A percentile compares a stretch with the other conserved stretches of the same genome.
Evolutionary conservation across 2,329 filamentous ascomycete genomes (phyloP).

Genomic region (Arthroderma sp.): DNA sequence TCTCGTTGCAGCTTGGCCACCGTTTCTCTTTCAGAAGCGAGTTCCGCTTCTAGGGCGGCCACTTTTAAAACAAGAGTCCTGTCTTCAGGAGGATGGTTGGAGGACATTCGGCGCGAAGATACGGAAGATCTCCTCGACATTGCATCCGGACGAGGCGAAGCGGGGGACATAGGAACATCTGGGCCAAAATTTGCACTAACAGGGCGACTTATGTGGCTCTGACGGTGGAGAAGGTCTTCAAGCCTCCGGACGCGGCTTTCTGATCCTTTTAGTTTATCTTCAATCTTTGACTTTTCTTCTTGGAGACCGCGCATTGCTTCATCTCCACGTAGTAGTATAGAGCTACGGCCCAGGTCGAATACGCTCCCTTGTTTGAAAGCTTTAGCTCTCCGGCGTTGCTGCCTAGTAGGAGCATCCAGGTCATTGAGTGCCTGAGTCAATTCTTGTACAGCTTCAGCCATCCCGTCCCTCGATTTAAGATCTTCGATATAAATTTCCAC

Average conservation of each 20-base stretch:
- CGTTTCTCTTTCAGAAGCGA: conserved; percentile 58
- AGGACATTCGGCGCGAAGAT: conserved; percentile 48
- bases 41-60: conserved; percentile 60
- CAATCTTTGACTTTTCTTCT: conserved; percentile 61
- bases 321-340: conserved; percentile 72
- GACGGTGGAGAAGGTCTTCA: conserved; percentile 82
- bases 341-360: conserved; percentile 82
- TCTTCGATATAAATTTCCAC: conserved; percentile 58
- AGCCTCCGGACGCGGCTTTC: conserved; percentile 82
- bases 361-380: conserved; percentile 95
- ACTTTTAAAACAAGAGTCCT: conserved; percentile 50
- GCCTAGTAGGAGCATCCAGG: conserved; percentile 66
- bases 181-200: conserved; percentile 37
- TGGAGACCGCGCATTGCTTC: conserved; percentile 65
- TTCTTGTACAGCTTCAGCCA: conserved; percentile 55
- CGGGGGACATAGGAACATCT: conserved; percentile 28
- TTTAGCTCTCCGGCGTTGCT: conserved; percentile 74
- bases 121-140: conserved; percentile 46
- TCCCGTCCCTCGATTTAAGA: conserved; percentile 51
- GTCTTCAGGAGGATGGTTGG: conserved; percentile 46
- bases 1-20: conserved; percentile 57
- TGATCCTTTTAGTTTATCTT: conserved; percentile 64
- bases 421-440: conserved; percentile 65
- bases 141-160: conserved; percentile 27
- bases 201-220: conserved; percentile 46